Percentiles rank a stretch among this genome's conserved stretches.
phyloP scores from a whole-genome alignment of 805 yeast genomes.

The Ogataea nonfermentans region DNA sequence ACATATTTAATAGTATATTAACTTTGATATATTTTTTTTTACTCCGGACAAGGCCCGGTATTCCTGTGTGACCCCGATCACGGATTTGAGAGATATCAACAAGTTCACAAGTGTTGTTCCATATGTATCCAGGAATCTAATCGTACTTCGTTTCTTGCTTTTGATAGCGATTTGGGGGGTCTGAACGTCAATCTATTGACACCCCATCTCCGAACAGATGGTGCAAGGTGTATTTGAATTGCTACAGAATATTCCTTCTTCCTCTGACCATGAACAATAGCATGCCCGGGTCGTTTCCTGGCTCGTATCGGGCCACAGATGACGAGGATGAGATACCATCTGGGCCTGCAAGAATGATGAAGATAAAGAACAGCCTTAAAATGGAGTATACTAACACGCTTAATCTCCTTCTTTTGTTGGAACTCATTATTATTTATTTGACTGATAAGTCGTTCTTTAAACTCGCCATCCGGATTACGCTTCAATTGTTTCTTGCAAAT shows the following conservation, averaged over 20 bases:
- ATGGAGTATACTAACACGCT: slow-evolving; percentile 12
- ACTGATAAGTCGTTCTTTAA: slow-evolving; percentile 27
- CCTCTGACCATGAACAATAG: slow-evolving; percentile 1
- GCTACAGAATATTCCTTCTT: slow-evolving; percentile 1
- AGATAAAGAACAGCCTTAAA: slow-evolving; percentile 17
- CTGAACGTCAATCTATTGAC: too few relatives aligned
- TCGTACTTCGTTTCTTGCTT: too few relatives aligned
- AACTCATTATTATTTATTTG: slow-evolving; percentile 23
- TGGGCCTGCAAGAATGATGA: slow-evolving; percentile 13
- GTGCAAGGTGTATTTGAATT: slow-evolving; percentile 8
- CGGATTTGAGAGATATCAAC: too few relatives aligned
- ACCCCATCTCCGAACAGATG: neutral
- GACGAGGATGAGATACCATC: neutral
- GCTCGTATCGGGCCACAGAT: slow-evolving; percentile 1
- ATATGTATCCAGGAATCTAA: too few relatives aligned
- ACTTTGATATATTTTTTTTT: slow-evolving; percentile 8
- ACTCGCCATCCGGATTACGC: slow-evolving; percentile 19
- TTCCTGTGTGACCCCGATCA: neutral
- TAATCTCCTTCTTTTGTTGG: slow-evolving; percentile 18
- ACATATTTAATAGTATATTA: slow-evolving; percentile 5
- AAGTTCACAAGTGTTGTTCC: too few relatives aligned
- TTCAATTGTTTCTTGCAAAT: slow-evolving; percentile 22
- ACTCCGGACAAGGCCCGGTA: neutral
- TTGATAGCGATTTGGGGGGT: too few relatives aligned
- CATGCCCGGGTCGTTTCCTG: slow-evolving; percentile 11